These are phyloP conservation scores for Xerophyta viscosa DNA, from an alignment of 106 monocot genomes.

Conservation along the genomic window DNA sequence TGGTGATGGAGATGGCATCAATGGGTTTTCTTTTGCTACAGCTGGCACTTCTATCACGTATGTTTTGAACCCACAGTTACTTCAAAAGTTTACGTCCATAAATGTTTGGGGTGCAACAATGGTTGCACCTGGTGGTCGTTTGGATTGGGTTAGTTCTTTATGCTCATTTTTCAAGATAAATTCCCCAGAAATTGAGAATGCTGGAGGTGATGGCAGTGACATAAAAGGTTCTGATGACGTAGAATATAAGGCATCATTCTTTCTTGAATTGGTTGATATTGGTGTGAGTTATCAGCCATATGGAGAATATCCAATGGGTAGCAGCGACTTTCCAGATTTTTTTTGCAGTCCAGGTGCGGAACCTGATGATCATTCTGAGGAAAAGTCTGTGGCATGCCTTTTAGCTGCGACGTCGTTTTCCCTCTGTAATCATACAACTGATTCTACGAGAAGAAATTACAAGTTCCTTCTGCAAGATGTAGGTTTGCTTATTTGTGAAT, in stretches of 20 bases:
- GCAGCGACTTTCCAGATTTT: conserved; percentile 13
- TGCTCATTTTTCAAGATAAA: conserved; percentile 45
- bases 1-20: conserved; percentile 74
- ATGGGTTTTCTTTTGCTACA: conserved; percentile 58
- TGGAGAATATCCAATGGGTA: background rate
- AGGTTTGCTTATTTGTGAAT: conserved; percentile 64
- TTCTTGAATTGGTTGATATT: conserved; percentile 83
- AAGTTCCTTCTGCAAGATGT: conserved; percentile 61
- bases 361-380: conserved; percentile 12
- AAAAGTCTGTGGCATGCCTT: conserved; percentile 44
- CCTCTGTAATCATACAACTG: conserved; percentile 33
- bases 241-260: conserved; percentile 35
- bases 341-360: conserved; percentile 10
- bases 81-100: conserved; percentile 54
- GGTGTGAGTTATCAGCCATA: conserved; percentile 83
- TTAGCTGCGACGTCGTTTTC: conserved; percentile 81
- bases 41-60: conserved; percentile 58
- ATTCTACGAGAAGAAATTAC: conserved; percentile 28
- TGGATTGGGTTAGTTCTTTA: conserved; percentile 80
- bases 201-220: conserved; percentile 7
- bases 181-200: conserved; percentile 14
- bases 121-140: conserved; percentile 81
- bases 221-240: conserved; percentile 13
- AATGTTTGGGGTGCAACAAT: conserved; percentile 61
- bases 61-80: conserved; percentile 37